phyloP scores from a whole-genome alignment of 2,329 filamentous ascomycete genomes.

The Fusarium circinatum region DNA sequence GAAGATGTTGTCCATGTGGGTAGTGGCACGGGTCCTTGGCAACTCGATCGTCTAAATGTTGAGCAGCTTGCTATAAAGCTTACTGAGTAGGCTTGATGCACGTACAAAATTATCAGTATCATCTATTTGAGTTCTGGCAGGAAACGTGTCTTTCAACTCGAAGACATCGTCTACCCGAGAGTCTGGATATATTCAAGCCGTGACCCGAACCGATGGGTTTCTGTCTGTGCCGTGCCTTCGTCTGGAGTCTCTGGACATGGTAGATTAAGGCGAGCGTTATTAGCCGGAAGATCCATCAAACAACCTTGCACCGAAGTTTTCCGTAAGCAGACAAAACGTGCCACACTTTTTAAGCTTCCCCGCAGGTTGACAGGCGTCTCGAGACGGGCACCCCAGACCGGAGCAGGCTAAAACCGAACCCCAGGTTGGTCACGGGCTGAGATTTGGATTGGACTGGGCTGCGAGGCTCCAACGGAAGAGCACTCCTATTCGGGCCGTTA shows the following conservation, averaged over 20 bases:
- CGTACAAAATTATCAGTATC: background rate
- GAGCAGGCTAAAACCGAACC: constrained; percentile 30
- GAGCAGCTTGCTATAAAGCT: background rate
- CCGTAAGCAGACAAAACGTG: constrained; percentile 31
- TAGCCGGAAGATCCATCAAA: constrained; percentile 35
- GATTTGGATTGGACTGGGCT: constrained; percentile 24
- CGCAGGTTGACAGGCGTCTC: constrained; percentile 38
- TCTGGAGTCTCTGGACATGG: constrained; percentile 1
- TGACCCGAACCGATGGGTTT: background rate
- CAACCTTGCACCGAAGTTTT: constrained; percentile 24
- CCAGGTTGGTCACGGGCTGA: constrained; percentile 24
- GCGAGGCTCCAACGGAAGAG: constrained; percentile 25
- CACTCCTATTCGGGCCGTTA: constrained; percentile 45
- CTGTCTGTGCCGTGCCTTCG: constrained; percentile 1
- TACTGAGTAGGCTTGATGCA: background rate
- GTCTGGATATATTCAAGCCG: background rate
- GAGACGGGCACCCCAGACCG: constrained; percentile 24
- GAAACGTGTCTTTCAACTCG: background rate
- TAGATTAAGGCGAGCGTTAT: constrained; percentile 8
- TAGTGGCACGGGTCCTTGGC: background rate
- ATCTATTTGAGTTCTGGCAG: background rate
- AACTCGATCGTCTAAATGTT: background rate
- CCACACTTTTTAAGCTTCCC: constrained; percentile 40
- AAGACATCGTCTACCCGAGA: background rate
- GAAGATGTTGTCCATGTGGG: background rate